These are phyloP conservation scores for Strobilomyces dryophilus DNA, from an alignment of 768 basidiomycete species.

Conservation along the genomic window DNA sequence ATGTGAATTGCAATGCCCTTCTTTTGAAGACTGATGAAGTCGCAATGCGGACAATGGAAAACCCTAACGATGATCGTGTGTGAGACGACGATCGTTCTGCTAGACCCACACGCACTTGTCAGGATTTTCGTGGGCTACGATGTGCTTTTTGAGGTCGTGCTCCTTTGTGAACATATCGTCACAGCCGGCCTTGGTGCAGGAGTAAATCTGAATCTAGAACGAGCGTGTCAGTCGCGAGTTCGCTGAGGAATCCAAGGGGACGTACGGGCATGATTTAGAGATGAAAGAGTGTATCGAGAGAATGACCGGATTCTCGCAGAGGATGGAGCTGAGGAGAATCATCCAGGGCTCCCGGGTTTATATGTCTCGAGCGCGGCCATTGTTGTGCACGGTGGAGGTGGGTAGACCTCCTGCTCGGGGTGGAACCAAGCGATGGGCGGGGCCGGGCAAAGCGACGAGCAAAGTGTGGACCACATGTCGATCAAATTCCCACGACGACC, in stretches of 20 bases:
- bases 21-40: slow-evolving; percentile 17
- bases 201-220: slow-evolving; percentile 8
- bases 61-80: slow-evolving; percentile 5
- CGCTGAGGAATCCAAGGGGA: neutral
- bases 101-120: slow-evolving; percentile 1
- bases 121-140: slow-evolving; percentile 8
- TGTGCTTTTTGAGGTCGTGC: slow-evolving; percentile 24
- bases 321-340: neutral
- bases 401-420: neutral
- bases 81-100: neutral
- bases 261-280: slow-evolving; percentile 13
- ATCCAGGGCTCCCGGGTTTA: slow-evolving; percentile 5
- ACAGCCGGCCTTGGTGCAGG: slow-evolving; percentile 15
- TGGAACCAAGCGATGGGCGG: slow-evolving; percentile 7
- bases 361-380: slow-evolving; percentile 5
- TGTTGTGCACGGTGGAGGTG: slow-evolving; percentile 2
- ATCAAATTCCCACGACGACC: neutral
- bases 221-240: neutral
- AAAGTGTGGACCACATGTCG: neutral
- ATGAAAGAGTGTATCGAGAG: neutral
- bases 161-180: slow-evolving; percentile 11
- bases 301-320: slow-evolving; percentile 18
- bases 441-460: too few species aligned
- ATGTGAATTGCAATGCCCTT: slow-evolving; percentile 20
- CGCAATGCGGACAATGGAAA: slow-evolving; percentile 17